A percentile compares a stretch with the other conserved stretches of the same genome.
phyloP scores from a whole-genome alignment of 257 asterid species.

The Solanum clarkiae region DNA sequence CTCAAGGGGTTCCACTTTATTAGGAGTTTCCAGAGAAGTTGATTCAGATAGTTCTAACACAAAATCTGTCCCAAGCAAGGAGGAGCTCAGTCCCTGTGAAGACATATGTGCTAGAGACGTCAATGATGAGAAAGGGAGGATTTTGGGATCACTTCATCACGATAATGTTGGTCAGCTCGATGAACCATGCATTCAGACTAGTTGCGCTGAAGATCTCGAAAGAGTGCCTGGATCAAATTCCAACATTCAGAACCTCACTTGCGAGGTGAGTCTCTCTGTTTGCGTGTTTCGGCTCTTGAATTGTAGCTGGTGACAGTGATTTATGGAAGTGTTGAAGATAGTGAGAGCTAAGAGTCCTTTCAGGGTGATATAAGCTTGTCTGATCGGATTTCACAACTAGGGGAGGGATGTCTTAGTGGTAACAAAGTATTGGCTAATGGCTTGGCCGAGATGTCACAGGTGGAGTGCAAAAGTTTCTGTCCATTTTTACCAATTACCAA shows the following conservation, averaged over 20 bases:
- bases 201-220: background rate
- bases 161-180: background rate
- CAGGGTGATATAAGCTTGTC: constrained; percentile 7
- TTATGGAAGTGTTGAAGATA: background rate
- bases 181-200: background rate
- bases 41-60: background rate
- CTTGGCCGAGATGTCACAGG: constrained; percentile 4
- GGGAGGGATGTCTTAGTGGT: constrained; percentile 1
- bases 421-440: background rate
- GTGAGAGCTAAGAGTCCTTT: constrained; percentile 1
- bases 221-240: background rate
- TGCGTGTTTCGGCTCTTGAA: background rate
- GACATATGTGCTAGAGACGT: background rate
- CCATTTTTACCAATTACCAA: background rate
- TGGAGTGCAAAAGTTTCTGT: background rate
- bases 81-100: background rate
- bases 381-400: background rate
- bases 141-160: background rate
- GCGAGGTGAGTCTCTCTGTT: constrained; percentile 6
- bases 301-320: background rate
- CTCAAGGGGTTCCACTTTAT: background rate
- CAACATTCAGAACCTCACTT: background rate
- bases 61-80: background rate
- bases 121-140: background rate
- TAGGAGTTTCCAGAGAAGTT: background rate